A percentile compares a stretch with the other conserved stretches of the same genome.
Conservation (phyloP, 192 early-diverging fungal genomes). For the Rhizoclosmatium globosum region DNA sequence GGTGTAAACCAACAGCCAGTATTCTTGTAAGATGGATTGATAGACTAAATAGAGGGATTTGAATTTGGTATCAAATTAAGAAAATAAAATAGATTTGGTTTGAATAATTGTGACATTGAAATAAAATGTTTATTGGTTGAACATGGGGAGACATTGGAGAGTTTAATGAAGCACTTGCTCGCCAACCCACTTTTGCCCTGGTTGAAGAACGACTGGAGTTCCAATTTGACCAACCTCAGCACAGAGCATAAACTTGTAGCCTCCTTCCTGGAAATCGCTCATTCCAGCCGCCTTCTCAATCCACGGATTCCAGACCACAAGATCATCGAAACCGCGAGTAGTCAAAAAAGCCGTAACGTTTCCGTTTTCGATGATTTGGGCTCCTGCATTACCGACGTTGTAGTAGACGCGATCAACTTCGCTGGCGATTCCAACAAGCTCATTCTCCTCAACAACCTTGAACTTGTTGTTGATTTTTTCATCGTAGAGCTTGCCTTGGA, state of each 20-base stretch:
- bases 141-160: not conserved
- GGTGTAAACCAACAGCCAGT: slow-evolving; percentile 53
- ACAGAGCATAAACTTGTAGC: slow-evolving; percentile 86
- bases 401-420: slow-evolving; percentile 91
- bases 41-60: no score
- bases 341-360: slow-evolving; percentile 4
- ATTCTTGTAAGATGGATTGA: slow-evolving; percentile 21
- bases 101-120: slow-evolving; percentile 56
- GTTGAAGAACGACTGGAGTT: slow-evolving; percentile 13
- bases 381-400: slow-evolving; percentile 59
- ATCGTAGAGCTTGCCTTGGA: slow-evolving; percentile 66
- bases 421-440: slow-evolving; percentile 63
- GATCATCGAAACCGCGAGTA: slow-evolving; percentile 43
- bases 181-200: slow-evolving; percentile 20
- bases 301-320: slow-evolving; percentile 98
- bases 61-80: not conserved
- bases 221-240: slow-evolving; percentile 70
- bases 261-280: slow-evolving; percentile 89
- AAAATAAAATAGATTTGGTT: not conserved
- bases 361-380: slow-evolving; percentile 41
- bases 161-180: slow-evolving; percentile 20
- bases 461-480: slow-evolving; percentile 74
- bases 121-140: slow-evolving; percentile 20
- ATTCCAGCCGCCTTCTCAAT: slow-evolving; percentile 86
- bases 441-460: slow-evolving; percentile 33